Conservation (phyloP, 306 rosid species). For the Vigna unguiculata region DNA sequence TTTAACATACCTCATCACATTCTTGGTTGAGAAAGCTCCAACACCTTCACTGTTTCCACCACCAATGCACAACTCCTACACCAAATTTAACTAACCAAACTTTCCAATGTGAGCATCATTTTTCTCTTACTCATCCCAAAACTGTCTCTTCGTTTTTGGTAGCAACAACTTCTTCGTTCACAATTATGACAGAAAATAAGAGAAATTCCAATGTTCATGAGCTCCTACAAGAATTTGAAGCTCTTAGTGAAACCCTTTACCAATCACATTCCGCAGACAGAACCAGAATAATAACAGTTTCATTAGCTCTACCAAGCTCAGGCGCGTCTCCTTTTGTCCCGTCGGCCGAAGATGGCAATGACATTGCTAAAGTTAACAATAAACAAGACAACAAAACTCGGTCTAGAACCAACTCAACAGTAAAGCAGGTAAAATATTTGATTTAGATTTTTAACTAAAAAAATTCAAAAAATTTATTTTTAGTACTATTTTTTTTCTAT, state of each 20-base stretch:
- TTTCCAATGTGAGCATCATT: conserved; percentile 39
- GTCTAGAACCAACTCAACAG: too few relatives aligned
- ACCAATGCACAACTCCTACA: conserved; percentile 47
- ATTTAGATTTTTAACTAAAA: too few relatives aligned
- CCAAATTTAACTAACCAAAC: conserved; percentile 39
- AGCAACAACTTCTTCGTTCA: conserved; percentile 23
- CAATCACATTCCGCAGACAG: conserved; percentile 61
- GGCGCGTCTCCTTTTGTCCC: conserved; percentile 60
- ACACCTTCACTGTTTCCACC: conserved; percentile 40
- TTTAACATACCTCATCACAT: conserved; percentile 32
- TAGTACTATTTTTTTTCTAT: too few relatives aligned
- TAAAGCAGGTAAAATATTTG: too few relatives aligned
- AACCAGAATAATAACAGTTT: conserved; percentile 74
- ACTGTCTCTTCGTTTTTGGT: not conserved
- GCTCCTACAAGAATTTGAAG: conserved; percentile 78
- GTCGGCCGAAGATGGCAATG: conserved; percentile 58
- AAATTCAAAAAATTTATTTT: too few relatives aligned
- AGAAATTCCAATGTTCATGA: conserved; percentile 67
- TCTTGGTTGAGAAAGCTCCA: conserved; percentile 64
- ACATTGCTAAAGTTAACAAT: conserved; percentile 40
- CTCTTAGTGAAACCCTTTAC: conserved; percentile 81
- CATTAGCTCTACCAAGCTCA: conserved; percentile 77
- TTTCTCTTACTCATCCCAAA: conserved; percentile 27
- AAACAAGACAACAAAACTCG: conserved; percentile 44
- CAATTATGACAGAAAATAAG: conserved; percentile 62